These are phyloP conservation scores for Gossypium lobatum DNA, from an alignment of 441 rosid genomes.

Conservation along the genomic window DNA sequence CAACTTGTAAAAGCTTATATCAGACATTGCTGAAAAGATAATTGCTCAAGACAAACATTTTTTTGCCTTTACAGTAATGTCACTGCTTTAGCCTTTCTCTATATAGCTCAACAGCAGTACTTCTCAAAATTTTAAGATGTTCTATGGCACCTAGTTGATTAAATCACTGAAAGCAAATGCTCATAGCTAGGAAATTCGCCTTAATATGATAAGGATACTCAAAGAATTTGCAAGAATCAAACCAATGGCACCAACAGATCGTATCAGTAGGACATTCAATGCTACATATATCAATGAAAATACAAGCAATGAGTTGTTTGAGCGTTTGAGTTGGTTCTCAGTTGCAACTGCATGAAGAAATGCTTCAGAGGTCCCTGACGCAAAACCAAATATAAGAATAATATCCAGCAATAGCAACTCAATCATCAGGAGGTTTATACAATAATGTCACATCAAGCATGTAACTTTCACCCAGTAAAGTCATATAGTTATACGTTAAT, in stretches of 20 bases:
- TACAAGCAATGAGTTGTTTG: constrained; percentile 68
- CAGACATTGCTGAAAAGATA: background rate
- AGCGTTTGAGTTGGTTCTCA: constrained; percentile 67
- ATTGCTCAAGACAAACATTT: background rate
- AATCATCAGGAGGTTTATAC: background rate
- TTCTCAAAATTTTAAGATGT: background rate
- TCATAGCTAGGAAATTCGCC: background rate
- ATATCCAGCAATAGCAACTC: background rate
- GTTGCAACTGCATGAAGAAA: constrained; percentile 89
- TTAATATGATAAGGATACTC: constrained; percentile 57
- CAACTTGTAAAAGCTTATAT: background rate
- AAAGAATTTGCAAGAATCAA: constrained; percentile 78
- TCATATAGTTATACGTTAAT: background rate
- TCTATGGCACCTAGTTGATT: background rate
- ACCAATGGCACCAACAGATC: constrained; percentile 74
- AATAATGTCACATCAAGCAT: background rate
- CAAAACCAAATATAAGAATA: constrained; percentile 18
- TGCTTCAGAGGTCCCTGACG: constrained; percentile 89
- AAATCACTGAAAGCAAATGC: background rate
- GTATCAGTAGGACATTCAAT: constrained; percentile 57
- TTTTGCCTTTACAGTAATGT: background rate
- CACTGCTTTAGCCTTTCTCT: background rate
- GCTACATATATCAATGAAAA: constrained; percentile 59
- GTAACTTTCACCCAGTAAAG: background rate
- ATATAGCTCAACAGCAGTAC: background rate